Evolutionary conservation across 306 rosid species (phyloP).

Genomic region (Styphnolobium japonicum): DNA sequence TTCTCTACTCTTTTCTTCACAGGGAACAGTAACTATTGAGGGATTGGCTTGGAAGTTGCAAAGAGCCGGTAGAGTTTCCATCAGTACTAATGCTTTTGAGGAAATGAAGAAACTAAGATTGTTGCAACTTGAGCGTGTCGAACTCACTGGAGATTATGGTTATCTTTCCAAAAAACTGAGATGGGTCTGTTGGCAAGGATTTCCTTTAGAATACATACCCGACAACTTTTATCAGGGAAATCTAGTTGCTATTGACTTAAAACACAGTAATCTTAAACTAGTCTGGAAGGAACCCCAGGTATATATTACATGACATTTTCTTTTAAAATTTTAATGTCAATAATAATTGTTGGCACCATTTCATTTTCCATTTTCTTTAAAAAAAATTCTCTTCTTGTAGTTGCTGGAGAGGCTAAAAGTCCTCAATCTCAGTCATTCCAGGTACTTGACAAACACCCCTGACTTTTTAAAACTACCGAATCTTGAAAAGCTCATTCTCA

Average conservation of each 20-base stretch:
- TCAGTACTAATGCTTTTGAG: slow-evolving; percentile 24
- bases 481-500: neutral
- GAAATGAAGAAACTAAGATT: slow-evolving; percentile 30
- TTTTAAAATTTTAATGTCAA: neutral
- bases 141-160: neutral
- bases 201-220: slow-evolving; percentile 17
- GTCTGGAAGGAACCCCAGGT: too few relatives aligned
- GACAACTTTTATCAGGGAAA: neutral
- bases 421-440: too few relatives aligned
- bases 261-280: too few relatives aligned
- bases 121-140: slow-evolving; percentile 6
- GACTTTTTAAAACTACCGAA: slow-evolving; percentile 19
- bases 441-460: too few relatives aligned
- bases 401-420: neutral
- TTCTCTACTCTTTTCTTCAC: too few relatives aligned
- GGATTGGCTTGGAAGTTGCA: too few relatives aligned
- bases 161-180: slow-evolving; percentile 1
- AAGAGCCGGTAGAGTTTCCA: neutral
- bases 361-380: too few relatives aligned
- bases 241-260: slow-evolving; percentile 24
- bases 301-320: too few relatives aligned
- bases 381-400: too few relatives aligned
- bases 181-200: slow-evolving; percentile 32
- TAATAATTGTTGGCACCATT: too few relatives aligned
- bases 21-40: too few relatives aligned